Percentiles rank a stretch among this genome's conserved stretches.
These are phyloP conservation scores for Lizanozyma gosingica DNA, from an alignment of 1,139 yeast genomes.

Conservation along the genomic window DNA sequence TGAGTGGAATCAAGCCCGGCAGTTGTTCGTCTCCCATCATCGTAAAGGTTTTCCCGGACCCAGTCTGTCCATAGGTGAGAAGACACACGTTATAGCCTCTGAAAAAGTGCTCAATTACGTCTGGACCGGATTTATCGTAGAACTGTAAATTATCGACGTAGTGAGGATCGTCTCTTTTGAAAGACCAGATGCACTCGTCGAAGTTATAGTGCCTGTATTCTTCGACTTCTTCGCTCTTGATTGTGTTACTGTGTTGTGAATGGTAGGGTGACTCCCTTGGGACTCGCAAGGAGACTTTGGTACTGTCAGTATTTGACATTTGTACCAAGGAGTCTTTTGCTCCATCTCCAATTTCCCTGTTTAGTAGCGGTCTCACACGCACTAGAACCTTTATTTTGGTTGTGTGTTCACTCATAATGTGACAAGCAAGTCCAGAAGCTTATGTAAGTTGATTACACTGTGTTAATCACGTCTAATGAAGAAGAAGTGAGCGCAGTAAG, in stretches of 20 bases:
- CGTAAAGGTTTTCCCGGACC: constrained; percentile 63
- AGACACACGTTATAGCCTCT: constrained; percentile 69
- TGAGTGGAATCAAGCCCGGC: constrained; percentile 54
- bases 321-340: constrained; percentile 15
- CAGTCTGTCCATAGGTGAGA: constrained; percentile 74
- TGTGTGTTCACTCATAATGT: not conserved
- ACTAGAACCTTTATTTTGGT: constrained; percentile 36
- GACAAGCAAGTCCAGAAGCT: no score
- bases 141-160: constrained; percentile 42
- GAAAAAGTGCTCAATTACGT: constrained; percentile 52
- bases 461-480: no score
- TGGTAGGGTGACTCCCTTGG: constrained; percentile 15
- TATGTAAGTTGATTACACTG: no score
- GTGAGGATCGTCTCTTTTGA: constrained; percentile 20
- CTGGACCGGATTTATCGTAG: constrained; percentile 46
- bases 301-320: constrained; percentile 22
- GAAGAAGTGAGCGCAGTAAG: no score
- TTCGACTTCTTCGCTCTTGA: constrained; percentile 10
- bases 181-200: constrained; percentile 57
- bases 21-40: constrained; percentile 54
- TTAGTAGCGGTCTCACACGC: constrained; percentile 36
- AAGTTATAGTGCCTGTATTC: constrained; percentile 34
- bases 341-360: constrained; percentile 19
- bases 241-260: constrained; percentile 5
- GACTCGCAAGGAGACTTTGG: constrained; percentile 13